A percentile compares a stretch with the other conserved stretches of the same genome.
These are phyloP conservation scores for Neonectria faginata DNA, from an alignment of 2,329 filamentous ascomycete genomes.

Conservation along the genomic window DNA sequence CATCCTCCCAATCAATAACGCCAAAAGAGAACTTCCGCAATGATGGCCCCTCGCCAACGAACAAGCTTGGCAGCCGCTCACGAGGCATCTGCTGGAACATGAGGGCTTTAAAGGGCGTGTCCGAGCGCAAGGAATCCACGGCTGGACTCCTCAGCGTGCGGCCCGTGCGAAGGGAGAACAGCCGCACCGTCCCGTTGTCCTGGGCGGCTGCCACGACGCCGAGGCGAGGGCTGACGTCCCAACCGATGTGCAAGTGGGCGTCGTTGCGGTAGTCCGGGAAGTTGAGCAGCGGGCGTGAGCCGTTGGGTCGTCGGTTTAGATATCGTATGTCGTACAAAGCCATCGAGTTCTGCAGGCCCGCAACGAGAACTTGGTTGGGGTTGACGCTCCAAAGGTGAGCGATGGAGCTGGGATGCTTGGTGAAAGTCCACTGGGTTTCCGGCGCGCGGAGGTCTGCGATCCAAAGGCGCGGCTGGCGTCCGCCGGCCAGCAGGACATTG, in stretches of 20 bases:
- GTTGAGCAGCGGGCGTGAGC: slow-evolving; percentile 55
- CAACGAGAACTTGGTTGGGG: slow-evolving; percentile 63
- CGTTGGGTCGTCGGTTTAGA: slow-evolving; percentile 33
- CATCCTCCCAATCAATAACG: slow-evolving; percentile 47
- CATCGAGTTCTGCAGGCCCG: slow-evolving; percentile 63
- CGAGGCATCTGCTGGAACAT: slow-evolving; percentile 59
- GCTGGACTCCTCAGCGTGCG: slow-evolving; percentile 48
- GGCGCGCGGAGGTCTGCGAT: slow-evolving; percentile 59
- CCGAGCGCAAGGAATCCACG: slow-evolving; percentile 40
- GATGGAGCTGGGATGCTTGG: slow-evolving; percentile 55
- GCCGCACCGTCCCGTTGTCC: slow-evolving; percentile 59
- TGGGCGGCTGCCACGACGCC: slow-evolving; percentile 67
- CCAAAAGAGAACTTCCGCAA: slow-evolving; percentile 61
- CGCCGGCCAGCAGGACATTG: slow-evolving; percentile 63
- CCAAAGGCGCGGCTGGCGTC: slow-evolving; percentile 60
- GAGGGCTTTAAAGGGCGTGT: slow-evolving; percentile 55
- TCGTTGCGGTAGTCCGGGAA: slow-evolving; percentile 65
- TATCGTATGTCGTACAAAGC: slow-evolving; percentile 69
- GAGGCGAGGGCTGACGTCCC: slow-evolving; percentile 61
- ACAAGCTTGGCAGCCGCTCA: slow-evolving; percentile 61
- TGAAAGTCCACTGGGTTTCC: slow-evolving; percentile 48
- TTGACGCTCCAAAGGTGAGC: slow-evolving; percentile 64
- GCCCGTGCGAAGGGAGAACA: slow-evolving; percentile 65
- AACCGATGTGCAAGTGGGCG: slow-evolving; percentile 61
- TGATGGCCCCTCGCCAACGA: slow-evolving; percentile 53